phyloP scores from a whole-genome alignment of 2,329 filamentous ascomycete genomes.

The Ophiocordyceps unilateralis region DNA sequence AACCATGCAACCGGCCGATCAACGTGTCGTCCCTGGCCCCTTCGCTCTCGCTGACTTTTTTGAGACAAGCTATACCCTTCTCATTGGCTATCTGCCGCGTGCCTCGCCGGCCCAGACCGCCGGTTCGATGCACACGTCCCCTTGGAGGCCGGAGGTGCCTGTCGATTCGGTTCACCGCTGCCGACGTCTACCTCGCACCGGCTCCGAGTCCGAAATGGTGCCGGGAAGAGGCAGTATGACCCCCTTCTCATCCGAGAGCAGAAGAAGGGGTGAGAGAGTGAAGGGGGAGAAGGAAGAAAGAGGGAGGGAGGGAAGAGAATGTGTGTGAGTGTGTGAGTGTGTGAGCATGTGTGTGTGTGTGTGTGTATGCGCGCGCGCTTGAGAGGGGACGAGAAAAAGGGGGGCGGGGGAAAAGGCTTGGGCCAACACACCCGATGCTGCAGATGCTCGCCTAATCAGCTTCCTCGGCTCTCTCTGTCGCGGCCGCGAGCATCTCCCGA shows the following conservation, averaged over 20 bases:
- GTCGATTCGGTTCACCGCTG: background rate
- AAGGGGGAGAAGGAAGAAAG: background rate
- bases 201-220: background rate
- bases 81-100: conserved; percentile 3
- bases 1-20: conserved; percentile 2
- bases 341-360: background rate
- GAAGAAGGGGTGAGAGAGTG: background rate
- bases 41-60: background rate
- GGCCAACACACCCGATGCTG: conserved; percentile 1
- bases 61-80: conserved; percentile 1
- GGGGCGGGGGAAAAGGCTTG: background rate
- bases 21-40: background rate
- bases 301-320: background rate
- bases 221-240: background rate
- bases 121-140: conserved; percentile 1
- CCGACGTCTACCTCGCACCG: background rate
- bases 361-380: no score
- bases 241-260: background rate
- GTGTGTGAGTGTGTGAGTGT: background rate
- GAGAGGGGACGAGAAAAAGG: background rate
- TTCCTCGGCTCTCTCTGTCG: background rate
- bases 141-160: background rate
- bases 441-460: conserved; percentile 3
- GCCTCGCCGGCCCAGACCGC: conserved; percentile 4
- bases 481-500: background rate